These are phyloP conservation scores for Arachis stenosperma DNA, from an alignment of 306 rosid species.

Conservation along the genomic window DNA sequence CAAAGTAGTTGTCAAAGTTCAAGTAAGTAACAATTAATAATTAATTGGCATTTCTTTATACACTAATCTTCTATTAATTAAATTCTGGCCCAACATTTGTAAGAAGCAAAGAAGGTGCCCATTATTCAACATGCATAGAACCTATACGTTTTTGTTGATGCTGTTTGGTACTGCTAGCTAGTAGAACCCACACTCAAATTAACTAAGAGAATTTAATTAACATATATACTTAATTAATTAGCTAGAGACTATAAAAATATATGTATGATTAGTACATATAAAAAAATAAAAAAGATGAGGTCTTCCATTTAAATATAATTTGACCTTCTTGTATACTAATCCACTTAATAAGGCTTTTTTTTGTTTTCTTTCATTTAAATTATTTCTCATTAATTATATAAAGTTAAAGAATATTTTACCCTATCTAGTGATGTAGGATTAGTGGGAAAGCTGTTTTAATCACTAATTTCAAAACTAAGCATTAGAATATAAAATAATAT, in stretches of 20 bases:
- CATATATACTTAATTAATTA: no score
- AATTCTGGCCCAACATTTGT: neutral
- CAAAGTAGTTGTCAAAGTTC: neutral
- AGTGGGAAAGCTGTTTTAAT: slow-evolving; percentile 39
- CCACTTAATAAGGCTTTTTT: neutral
- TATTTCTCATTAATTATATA: slow-evolving; percentile 13
- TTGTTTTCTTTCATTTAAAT: neutral
- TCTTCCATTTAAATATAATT: neutral
- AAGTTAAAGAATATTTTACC: slow-evolving; percentile 30
- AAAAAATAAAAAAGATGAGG: neutral
- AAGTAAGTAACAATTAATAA: neutral
- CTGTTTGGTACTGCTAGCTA: neutral
- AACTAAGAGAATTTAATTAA: neutral
- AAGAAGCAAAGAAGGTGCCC: neutral
- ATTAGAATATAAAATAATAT: no score
- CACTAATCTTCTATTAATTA: neutral
- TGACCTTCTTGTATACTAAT: neutral
- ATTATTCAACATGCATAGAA: neutral
- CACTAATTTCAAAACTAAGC: slow-evolving; percentile 15
- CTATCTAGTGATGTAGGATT: slow-evolving; percentile 36
- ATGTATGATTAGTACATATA: neutral
- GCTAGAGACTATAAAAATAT: neutral
- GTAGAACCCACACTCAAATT: neutral
- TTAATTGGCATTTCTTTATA: neutral
- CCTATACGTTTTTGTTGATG: neutral